These are phyloP conservation scores for Microbotryum scabiosae DNA, from an alignment of 1,284 basidiomycete genomes.

Conservation along the genomic window DNA sequence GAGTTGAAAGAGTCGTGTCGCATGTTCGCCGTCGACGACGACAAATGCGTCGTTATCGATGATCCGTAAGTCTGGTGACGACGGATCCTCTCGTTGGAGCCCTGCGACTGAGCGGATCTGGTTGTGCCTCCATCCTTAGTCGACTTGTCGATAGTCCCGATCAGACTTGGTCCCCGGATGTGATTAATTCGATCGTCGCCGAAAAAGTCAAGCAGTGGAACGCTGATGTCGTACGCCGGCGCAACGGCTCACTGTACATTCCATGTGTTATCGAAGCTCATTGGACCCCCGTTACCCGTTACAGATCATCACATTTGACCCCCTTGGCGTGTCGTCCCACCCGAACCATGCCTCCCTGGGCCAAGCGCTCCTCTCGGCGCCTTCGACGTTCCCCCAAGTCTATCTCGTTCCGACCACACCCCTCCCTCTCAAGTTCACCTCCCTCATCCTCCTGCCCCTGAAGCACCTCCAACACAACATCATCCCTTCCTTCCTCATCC, in stretches of 20 bases:
- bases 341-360: slow-evolving; percentile 73
- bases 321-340: slow-evolving; percentile 69
- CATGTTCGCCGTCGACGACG: slow-evolving; percentile 56
- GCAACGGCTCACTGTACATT: too few species aligned
- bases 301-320: slow-evolving; percentile 93
- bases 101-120: not conserved
- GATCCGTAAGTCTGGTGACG: slow-evolving; percentile 52
- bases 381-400: slow-evolving; percentile 38
- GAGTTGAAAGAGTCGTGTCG: slow-evolving; percentile 65
- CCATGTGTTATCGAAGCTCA: too few species aligned
- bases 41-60: slow-evolving; percentile 57
- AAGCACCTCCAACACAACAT: not conserved
- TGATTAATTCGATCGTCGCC: slow-evolving; percentile 55
- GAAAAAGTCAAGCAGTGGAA: slow-evolving; percentile 53
- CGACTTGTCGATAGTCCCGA: slow-evolving; percentile 70
- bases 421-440: slow-evolving; percentile 16
- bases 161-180: slow-evolving; percentile 54
- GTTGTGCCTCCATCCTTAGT: slow-evolving; percentile 41
- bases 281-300: too few species aligned
- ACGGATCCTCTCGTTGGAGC: not conserved
- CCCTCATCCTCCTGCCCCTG: slow-evolving; percentile 34
- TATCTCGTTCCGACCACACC: slow-evolving; percentile 10
- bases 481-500: slow-evolving; percentile 5
- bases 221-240: slow-evolving; percentile 55
- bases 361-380: slow-evolving; percentile 50